Percentiles rank a stretch among this genome's conserved stretches.
These are phyloP conservation scores for Auxenochlorella pyrenoidosa DNA, from an alignment of 139 green algal genomes.

Conservation along the genomic window DNA sequence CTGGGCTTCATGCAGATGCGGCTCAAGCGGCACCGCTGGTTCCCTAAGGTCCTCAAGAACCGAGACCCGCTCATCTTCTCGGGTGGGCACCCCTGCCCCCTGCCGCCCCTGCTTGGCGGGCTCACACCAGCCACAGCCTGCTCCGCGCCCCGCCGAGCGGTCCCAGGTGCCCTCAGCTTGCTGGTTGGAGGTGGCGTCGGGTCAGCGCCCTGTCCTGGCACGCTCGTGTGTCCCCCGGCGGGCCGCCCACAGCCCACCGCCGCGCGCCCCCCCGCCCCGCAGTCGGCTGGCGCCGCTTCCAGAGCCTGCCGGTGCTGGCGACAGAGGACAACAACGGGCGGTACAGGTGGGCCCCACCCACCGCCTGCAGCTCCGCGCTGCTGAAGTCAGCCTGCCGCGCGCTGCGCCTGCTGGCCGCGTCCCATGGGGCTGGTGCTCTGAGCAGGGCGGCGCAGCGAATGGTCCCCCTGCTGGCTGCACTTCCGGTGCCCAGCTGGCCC, in stretches of 20 bases:
- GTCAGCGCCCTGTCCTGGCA: no score
- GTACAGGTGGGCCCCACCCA: conserved; percentile 66
- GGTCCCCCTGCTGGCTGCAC: not conserved
- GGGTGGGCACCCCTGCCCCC: not conserved
- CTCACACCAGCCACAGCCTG: no score
- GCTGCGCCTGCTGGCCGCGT: no score
- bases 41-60: conserved; percentile 89
- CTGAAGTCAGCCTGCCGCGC: no score
- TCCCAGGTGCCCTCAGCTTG: no score
- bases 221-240: not conserved
- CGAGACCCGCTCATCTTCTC: conserved; percentile 94
- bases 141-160: not conserved
- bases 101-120: not conserved
- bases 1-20: conserved; percentile 87
- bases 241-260: no score
- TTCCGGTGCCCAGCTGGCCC: no score
- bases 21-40: conserved; percentile 88
- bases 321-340: conserved; percentile 92
- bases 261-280: not conserved
- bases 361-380: no score
- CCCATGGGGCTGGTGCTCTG: no score
- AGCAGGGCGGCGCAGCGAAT: no score
- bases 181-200: no score
- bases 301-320: conserved; percentile 89
- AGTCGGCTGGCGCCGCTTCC: conserved; percentile 94